A percentile compares a stretch with the other conserved stretches of the same genome.
Conservation (phyloP, 768 basidiomycete genomes). For the Pulveroboletus ravenelii region DNA sequence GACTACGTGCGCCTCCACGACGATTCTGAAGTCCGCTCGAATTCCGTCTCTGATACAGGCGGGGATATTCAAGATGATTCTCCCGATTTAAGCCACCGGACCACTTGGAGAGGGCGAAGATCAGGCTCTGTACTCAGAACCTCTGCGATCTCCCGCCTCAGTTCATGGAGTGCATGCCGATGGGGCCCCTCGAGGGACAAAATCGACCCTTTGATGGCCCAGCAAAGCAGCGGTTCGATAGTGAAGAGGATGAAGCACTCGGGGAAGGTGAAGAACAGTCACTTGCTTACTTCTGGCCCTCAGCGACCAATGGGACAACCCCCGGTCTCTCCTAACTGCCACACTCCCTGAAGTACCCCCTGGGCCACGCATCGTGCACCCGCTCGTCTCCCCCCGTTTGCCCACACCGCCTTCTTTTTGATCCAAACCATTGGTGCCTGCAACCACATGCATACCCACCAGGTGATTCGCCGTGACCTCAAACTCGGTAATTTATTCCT, state of each 20-base stretch:
- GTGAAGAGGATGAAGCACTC: too few species aligned
- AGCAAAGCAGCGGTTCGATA: too few species aligned
- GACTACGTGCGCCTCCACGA: background rate
- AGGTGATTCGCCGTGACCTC: conserved; percentile 96
- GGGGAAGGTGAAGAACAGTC: too few species aligned
- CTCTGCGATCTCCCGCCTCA: background rate
- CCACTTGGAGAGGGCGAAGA: background rate
- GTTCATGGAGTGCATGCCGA: too few species aligned
- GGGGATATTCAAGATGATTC: background rate
- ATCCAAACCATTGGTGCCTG: conserved; percentile 94
- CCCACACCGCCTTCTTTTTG: conserved; percentile 39
- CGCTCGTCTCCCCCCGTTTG: too few species aligned
- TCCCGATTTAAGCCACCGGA: background rate
- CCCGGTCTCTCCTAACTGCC: too few species aligned
- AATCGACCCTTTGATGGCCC: too few species aligned
- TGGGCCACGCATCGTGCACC: too few species aligned
- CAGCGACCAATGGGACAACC: too few species aligned
- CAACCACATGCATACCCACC: conserved; percentile 94
- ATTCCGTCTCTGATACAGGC: background rate
- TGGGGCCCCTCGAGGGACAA: too few species aligned
- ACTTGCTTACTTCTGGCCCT: too few species aligned
- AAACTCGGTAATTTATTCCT: conserved; percentile 96
- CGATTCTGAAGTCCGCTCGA: background rate
- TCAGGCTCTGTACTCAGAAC: background rate
- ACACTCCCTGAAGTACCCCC: too few species aligned